Percentiles rank a stretch among this genome's conserved stretches.
phyloP scores from a whole-genome alignment of 768 basidiomycete genomes.

The Mycena crocata region DNA sequence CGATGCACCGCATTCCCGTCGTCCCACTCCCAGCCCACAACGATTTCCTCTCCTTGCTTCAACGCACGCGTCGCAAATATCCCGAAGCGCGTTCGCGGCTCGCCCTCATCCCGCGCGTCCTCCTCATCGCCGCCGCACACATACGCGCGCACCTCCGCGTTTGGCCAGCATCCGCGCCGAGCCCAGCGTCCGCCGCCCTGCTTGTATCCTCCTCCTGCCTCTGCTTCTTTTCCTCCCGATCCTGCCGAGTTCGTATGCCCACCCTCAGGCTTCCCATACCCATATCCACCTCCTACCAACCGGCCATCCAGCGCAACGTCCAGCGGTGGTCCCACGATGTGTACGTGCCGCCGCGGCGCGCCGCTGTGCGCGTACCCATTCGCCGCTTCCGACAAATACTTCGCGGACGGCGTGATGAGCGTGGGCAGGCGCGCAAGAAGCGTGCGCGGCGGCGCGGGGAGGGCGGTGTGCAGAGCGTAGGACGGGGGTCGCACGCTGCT shows the following conservation, averaged over 20 bases:
- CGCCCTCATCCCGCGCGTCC: slow-evolving; percentile 29
- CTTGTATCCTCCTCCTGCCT: no score
- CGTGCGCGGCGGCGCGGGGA: not conserved
- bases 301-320: slow-evolving; percentile 85
- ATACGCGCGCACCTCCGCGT: slow-evolving; percentile 64
- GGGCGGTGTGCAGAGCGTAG: slow-evolving; percentile 71
- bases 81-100: slow-evolving; percentile 62
- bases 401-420: slow-evolving; percentile 56
- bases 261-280: slow-evolving; percentile 52
- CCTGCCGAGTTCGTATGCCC: no score
- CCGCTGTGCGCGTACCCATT: slow-evolving; percentile 90
- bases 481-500: slow-evolving; percentile 63
- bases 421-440: no score
- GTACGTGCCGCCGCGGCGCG: slow-evolving; percentile 86
- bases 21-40: slow-evolving; percentile 97
- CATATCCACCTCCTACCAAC: slow-evolving; percentile 78
- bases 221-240: no score
- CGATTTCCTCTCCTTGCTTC: slow-evolving; percentile 84
- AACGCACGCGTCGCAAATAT: slow-evolving; percentile 85
- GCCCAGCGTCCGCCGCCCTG: no score
- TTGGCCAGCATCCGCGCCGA: slow-evolving; percentile 72
- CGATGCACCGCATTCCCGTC: slow-evolving; percentile 86
- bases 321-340: slow-evolving; percentile 80
- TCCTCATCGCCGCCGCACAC: slow-evolving; percentile 51
- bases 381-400: slow-evolving; percentile 82